These are phyloP conservation scores for Mortierella claussenii DNA, from an alignment of 192 early-diverging fungal species.

Conservation along the genomic window DNA sequence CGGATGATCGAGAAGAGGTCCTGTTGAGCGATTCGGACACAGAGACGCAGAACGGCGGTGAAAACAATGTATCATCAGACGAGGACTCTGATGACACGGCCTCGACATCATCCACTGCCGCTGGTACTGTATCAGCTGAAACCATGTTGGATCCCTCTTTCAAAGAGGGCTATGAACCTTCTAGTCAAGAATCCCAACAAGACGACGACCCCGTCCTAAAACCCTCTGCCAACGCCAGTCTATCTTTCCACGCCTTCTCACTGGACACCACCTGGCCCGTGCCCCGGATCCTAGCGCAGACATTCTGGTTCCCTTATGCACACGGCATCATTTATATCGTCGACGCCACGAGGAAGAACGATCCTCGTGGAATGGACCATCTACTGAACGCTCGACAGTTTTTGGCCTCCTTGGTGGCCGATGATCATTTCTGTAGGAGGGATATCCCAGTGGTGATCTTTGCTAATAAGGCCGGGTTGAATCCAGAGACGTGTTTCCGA, in stretches of 20 bases:
- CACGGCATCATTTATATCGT: constrained; percentile 50
- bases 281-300: constrained; percentile 34
- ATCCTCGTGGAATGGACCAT: constrained; percentile 47
- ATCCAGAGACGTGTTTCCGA: constrained; percentile 44
- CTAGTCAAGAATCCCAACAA: background rate
- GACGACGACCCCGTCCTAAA: background rate
- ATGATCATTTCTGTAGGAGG: constrained; percentile 23
- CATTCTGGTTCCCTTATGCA: constrained; percentile 45
- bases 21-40: background rate
- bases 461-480: constrained; percentile 48
- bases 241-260: constrained; percentile 50
- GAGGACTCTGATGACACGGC: background rate
- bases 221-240: constrained; percentile 21
- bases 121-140: too few relatives aligned
- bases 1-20: too few relatives aligned
- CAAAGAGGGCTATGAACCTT: background rate
- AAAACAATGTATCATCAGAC: background rate
- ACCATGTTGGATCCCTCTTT: too few relatives aligned
- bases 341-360: constrained; percentile 49
- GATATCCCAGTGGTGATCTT: constrained; percentile 49
- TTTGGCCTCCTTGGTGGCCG: constrained; percentile 20
- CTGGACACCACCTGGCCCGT: constrained; percentile 52
- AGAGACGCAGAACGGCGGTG: background rate
- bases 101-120: too few relatives aligned
- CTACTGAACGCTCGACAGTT: constrained; percentile 43